phyloP scores from a whole-genome alignment of 495 filamentous ascomycete genomes.

The Mycothermus thermophilus region DNA sequence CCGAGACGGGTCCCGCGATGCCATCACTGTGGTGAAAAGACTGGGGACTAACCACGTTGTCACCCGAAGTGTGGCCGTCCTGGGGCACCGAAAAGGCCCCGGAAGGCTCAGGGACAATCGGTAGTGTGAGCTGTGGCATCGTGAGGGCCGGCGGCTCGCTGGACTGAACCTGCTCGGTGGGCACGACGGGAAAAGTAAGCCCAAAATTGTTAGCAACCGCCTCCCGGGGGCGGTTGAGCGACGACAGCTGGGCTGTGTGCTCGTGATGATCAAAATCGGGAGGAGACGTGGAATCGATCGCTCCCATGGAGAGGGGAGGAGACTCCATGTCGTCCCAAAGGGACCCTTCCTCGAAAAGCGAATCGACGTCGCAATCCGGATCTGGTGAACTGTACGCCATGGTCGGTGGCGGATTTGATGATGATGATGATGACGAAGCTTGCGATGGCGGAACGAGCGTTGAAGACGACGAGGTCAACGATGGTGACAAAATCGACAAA shows the following conservation, averaged over 20 bases:
- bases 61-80: constrained; percentile 20
- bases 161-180: background rate
- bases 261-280: constrained; percentile 5
- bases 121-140: constrained; percentile 5
- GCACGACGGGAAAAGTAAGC: constrained; percentile 1
- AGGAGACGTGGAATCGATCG: background rate
- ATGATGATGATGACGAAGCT: constrained; percentile 5
- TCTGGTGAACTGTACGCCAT: no score
- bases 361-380: constrained; percentile 10
- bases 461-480: no score
- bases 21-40: constrained; percentile 1
- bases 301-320: constrained; percentile 14
- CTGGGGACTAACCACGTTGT: constrained; percentile 19
- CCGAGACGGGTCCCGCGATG: constrained; percentile 2
- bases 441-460: no score
- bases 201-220: constrained; percentile 6
- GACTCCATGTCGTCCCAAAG: constrained; percentile 7
- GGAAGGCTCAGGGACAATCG: constrained; percentile 18
- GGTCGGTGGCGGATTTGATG: background rate
- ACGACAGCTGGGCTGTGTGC: constrained; percentile 4
- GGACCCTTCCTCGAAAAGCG: constrained; percentile 12
- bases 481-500: no score
- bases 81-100: constrained; percentile 11
- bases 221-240: constrained; percentile 2
- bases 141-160: background rate